Conservation (phyloP, 345 rosid species). For the Cardamine chenopodiifolia region DNA sequence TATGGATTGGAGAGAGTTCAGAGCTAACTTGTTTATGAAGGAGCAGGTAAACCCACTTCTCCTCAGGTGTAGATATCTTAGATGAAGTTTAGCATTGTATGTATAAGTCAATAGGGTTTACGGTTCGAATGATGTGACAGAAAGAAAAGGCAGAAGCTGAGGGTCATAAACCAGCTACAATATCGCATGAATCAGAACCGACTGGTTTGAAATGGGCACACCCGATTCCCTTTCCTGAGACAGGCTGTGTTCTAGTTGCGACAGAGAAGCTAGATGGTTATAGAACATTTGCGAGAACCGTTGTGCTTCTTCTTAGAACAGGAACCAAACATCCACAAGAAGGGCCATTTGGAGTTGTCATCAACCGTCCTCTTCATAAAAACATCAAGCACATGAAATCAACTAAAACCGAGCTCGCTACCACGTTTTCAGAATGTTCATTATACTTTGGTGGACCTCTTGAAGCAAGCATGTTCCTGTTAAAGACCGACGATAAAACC, state of each 20-base stretch:
- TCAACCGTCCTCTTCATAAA: constrained; percentile 82
- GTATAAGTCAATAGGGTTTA: neutral
- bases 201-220: constrained; percentile 85
- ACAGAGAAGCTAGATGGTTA: constrained; percentile 92
- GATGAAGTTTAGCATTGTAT: constrained; percentile 11
- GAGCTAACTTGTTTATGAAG: constrained; percentile 69
- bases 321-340: constrained; percentile 86
- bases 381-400: constrained; percentile 81
- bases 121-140: constrained; percentile 22
- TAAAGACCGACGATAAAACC: constrained; percentile 54
- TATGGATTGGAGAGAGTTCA: constrained; percentile 89
- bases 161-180: constrained; percentile 51
- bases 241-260: constrained; percentile 92
- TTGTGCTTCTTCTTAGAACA: constrained; percentile 86
- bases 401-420: constrained; percentile 68
- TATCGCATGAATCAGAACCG: constrained; percentile 54
- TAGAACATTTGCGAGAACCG: constrained; percentile 77
- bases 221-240: constrained; percentile 87
- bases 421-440: constrained; percentile 78
- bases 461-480: constrained; percentile 80
- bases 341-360: constrained; percentile 88
- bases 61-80: neutral
- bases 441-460: constrained; percentile 91
- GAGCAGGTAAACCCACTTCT: constrained; percentile 63
- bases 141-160: constrained; percentile 56